Base-by-base conservation (phyloP, 306 rosid genomes). In the Gastrolobium villosum region DNA sequence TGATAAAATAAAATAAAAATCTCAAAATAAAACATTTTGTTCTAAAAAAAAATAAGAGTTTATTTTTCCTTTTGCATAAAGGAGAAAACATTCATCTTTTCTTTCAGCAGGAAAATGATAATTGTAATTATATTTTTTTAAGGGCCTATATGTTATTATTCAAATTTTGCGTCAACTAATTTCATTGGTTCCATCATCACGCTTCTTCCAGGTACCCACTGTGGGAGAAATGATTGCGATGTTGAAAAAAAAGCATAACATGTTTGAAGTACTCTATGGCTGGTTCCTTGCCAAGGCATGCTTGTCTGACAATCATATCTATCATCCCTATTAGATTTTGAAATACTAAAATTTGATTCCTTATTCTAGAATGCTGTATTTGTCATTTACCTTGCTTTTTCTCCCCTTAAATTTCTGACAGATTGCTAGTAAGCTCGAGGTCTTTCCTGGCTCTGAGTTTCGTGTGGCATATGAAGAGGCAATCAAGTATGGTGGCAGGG, bases 231-330 rank as follows among this genome's bases (percentile, higher is more conserved):
- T 95, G 99, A 36, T 91, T 72, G 85, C 84, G 35, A 83, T 85
- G 94, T 83, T 90, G 93, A 95, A 84, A 94, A 91, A 81, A 79
- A 93, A 95, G 8, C 97, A 91, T 45, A 95, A 95, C 78, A 67
- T 86, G 77, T 89, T 95, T 77, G 97, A 86, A 78, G 92, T 95
- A 75, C 79, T 95, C 63, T 93, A 95, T 82, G 81, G 96, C 81
- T 95, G 97, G 98, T 95, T 93, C 86, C 97, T 93, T 66, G 94
- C 99, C 20, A 95, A 95, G 98, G 99, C 85, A 87, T 64, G n/a
- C n/a, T n/a, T 76, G 49, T 70, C 64, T 86, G 70, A 45, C 50
- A 15, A 13, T 70, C 63, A 65, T 62, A 53, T 43, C 31, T 56
- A 46, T 45, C 61, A 53, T 43, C 26, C 36, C 55, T 28, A 4